These are phyloP conservation scores for Zygotorulaspora chibaensis DNA, from an alignment of 805 yeast genomes.

Conservation along the genomic window DNA sequence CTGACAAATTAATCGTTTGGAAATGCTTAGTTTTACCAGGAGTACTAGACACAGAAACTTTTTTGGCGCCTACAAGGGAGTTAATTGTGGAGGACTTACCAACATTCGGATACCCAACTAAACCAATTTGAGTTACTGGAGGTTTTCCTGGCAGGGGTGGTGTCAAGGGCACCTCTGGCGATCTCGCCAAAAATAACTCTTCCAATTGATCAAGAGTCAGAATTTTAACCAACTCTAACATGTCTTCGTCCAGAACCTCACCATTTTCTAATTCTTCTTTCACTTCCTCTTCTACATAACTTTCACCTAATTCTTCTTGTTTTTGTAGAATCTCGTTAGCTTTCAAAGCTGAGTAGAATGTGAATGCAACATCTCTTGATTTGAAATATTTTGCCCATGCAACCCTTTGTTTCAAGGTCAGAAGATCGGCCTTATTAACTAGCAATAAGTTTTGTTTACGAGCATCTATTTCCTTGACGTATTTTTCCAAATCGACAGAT, in stretches of 20 bases:
- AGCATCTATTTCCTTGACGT: constrained; percentile 74
- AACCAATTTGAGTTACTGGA: constrained; percentile 76
- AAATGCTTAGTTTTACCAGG: constrained; percentile 99
- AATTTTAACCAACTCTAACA: constrained; percentile 56
- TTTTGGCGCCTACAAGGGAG: constrained; percentile 92
- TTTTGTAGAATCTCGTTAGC: constrained; percentile 74
- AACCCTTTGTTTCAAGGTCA: constrained; percentile 70
- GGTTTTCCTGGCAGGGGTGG: constrained; percentile 55
- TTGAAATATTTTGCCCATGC: constrained; percentile 85
- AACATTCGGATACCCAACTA: constrained; percentile 96
- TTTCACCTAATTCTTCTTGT: constrained; percentile 42
- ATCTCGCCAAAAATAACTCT: constrained; percentile 64
- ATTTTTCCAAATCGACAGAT: constrained; percentile 79
- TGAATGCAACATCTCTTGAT: constrained; percentile 65
- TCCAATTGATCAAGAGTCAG: constrained; percentile 83
- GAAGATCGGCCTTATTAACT: constrained; percentile 90
- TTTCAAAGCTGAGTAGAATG: constrained; percentile 86
- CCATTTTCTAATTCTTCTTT: constrained; percentile 31
- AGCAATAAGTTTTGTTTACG: constrained; percentile 73
- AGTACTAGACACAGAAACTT: constrained; percentile 96
- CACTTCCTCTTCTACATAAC: constrained; percentile 31
- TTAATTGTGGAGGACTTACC: constrained; percentile 98
- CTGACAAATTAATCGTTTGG: constrained; percentile 87
- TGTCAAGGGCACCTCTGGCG: constrained; percentile 59
- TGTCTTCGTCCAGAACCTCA: constrained; percentile 33